These are phyloP conservation scores for Pistacia vera DNA, from an alignment of 345 rosid genomes.

Conservation along the genomic window DNA sequence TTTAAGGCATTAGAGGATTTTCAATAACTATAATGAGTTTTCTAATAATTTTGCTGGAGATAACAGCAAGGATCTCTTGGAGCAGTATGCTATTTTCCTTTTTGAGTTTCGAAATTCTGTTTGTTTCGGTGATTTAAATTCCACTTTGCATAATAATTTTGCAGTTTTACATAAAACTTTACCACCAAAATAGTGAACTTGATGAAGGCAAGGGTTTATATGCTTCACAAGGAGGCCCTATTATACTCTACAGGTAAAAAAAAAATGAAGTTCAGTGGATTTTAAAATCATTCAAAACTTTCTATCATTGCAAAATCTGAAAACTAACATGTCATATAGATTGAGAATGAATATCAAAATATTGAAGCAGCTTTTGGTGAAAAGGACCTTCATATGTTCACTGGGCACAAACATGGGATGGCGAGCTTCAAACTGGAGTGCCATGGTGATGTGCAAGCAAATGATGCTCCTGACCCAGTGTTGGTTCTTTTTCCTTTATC, in stretches of 20 bases:
- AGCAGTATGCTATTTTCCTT: no score
- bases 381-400: slow-evolving; percentile 59
- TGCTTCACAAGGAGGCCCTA: slow-evolving; percentile 96
- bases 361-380: slow-evolving; percentile 54
- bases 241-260: slow-evolving; percentile 73
- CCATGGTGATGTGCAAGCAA: slow-evolving; percentile 97
- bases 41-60: background rate
- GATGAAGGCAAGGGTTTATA: slow-evolving; percentile 75
- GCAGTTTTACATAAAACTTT: slow-evolving; percentile 65
- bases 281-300: no score
- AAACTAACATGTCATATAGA: slow-evolving; percentile 34
- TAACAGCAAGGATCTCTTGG: no score
- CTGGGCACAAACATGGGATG: slow-evolving; percentile 91
- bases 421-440: slow-evolving; percentile 68
- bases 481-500: slow-evolving; percentile 21
- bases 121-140: no score
- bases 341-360: slow-evolving; percentile 83
- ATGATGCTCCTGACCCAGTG: slow-evolving; percentile 89
- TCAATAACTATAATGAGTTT: no score
- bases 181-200: slow-evolving; percentile 63
- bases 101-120: no score
- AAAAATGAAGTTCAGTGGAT: background rate
- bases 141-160: background rate
- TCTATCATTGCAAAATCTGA: background rate
- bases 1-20: no score